A percentile compares a stretch with the other conserved stretches of the same genome.
These are phyloP conservation scores for Citrus sinensis DNA, from an alignment of 345 rosid genomes.

Conservation along the genomic window DVS_A1.0 CM039163.1:5317001-5317500, in stretches of 20 bases:
- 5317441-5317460: no score
- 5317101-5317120: no score
- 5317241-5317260: not conserved
- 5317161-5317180: not conserved
- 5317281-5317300: fast-evolving
- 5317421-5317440: fast-evolving
- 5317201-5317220: not conserved
- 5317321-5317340: no score
- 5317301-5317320: fast-evolving
- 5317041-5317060: no score
- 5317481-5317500: no score
- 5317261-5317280: fast-evolving
- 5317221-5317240: not conserved
- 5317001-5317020: not conserved
- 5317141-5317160: not conserved
- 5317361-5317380: no score
- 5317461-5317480: no score
- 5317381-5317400: fast-evolving
- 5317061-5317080: no score
- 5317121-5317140: not conserved
- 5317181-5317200: not conserved
- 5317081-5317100: no score
- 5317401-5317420: fast-evolving
- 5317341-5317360: no score
- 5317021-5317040: not conserved